phyloP scores from a whole-genome alignment of 768 basidiomycete genomes.

The Leccinum variicolor region DNA sequence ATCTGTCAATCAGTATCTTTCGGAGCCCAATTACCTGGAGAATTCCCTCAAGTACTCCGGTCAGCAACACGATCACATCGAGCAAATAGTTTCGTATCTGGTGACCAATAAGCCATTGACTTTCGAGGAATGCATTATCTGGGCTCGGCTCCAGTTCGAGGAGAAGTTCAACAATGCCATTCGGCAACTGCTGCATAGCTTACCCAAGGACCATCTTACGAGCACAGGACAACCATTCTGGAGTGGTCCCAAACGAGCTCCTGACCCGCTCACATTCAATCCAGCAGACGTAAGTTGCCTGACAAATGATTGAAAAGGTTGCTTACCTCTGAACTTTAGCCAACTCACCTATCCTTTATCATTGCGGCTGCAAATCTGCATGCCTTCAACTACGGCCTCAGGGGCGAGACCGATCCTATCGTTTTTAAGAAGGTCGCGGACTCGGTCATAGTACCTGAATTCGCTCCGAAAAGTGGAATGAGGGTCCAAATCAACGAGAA shows the following conservation, averaged over 20 bases:
- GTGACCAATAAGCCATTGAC: constrained; percentile 92
- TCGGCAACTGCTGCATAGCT: constrained; percentile 85
- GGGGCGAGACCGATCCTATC: constrained; percentile 77
- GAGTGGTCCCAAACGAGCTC: constrained; percentile 98
- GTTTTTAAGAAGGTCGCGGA: constrained; percentile 84
- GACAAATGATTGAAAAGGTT: constrained; percentile 1
- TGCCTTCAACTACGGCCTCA: constrained; percentile 96
- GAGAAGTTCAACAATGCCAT: constrained; percentile 91
- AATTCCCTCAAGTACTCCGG: constrained; percentile 87
- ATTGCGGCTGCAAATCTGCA: constrained; percentile 94
- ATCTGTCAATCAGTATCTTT: constrained; percentile 93
- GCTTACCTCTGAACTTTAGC: constrained; percentile 41
- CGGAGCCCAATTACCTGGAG: constrained; percentile 94
- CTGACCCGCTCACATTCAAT: constrained; percentile 85
- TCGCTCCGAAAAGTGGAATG: constrained; percentile 88
- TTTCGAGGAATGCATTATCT: constrained; percentile 95
- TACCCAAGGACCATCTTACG: constrained; percentile 92
- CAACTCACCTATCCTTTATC: constrained; percentile 83
- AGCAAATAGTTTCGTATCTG: constrained; percentile 84
- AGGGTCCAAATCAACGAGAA: constrained; percentile 92
- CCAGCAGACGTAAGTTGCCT: constrained; percentile 69
- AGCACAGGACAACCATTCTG: constrained; percentile 96
- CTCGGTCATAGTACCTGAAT: constrained; percentile 82
- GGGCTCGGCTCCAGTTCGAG: constrained; percentile 96
- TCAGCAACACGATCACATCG: constrained; percentile 85